Percentiles rank a stretch among this genome's conserved stretches.
Evolutionary conservation across 2,329 filamentous ascomycete species (phyloP).

Genomic region (Pseudohalonectria lignicola): DNA sequence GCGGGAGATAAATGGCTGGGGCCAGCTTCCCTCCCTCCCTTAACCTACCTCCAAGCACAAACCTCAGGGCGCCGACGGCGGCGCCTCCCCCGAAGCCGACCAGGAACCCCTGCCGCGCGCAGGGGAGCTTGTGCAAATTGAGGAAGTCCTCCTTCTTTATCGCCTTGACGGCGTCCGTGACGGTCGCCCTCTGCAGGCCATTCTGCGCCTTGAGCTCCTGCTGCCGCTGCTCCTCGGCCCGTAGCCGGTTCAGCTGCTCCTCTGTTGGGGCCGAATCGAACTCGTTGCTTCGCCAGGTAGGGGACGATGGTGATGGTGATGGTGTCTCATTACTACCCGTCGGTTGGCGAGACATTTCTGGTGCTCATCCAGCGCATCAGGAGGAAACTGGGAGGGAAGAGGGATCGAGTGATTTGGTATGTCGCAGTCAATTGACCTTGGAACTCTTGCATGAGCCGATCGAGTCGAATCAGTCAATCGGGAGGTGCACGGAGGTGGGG

Average conservation of each 20-base stretch:
- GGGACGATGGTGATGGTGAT: constrained; percentile 1
- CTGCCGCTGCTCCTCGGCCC: constrained; percentile 1
- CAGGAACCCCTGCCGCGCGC: constrained; percentile 71
- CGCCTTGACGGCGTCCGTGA: constrained; percentile 54
- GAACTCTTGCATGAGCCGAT: too few relatives aligned
- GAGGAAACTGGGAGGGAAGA: too few relatives aligned
- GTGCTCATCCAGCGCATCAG: too few relatives aligned
- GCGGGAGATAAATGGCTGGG: too few relatives aligned
- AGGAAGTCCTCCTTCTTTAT: constrained; percentile 60
- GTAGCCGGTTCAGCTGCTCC: constrained; percentile 19
- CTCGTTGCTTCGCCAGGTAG: constrained; percentile 11
- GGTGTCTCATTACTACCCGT: not conserved
- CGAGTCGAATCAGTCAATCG: too few relatives aligned
- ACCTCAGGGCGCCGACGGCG: constrained; percentile 61
- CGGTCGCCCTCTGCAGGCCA: constrained; percentile 17
- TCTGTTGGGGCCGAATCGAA: constrained; percentile 10
- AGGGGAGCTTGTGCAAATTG: constrained; percentile 68
- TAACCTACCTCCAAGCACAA: constrained; percentile 67
- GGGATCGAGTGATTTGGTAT: too few relatives aligned
- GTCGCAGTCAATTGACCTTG: too few relatives aligned
- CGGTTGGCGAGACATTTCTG: not conserved
- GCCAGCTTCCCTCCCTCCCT: too few relatives aligned
- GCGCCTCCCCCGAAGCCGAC: constrained; percentile 75
- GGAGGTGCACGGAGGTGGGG: too few relatives aligned
- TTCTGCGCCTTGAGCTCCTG: constrained; percentile 22